phyloP scores from a whole-genome alignment of 2,329 filamentous ascomycete genomes.

The Trichoderma atrobrunneum region DNA sequence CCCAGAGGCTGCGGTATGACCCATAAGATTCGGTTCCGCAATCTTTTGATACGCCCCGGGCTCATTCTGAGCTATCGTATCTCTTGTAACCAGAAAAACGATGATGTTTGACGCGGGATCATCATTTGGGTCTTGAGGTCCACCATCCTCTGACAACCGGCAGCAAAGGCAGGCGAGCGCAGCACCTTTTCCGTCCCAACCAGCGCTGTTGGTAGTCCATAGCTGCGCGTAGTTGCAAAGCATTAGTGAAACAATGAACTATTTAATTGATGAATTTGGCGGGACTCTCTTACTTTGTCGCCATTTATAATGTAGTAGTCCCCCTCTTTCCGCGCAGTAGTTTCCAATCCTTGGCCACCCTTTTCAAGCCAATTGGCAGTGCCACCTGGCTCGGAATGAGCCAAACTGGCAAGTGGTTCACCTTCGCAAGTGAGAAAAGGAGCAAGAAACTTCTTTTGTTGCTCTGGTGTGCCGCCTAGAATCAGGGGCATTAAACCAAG shows the following conservation, averaged over 20 bases:
- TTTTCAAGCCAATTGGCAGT: constrained; percentile 11
- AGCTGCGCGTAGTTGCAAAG: neutral
- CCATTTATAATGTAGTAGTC: neutral
- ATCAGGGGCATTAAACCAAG: neutral
- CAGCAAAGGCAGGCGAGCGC: neutral
- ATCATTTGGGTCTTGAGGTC: neutral
- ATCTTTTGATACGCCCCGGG: neutral
- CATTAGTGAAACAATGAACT: neutral
- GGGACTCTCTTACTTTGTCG: neutral
- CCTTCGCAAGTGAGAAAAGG: neutral
- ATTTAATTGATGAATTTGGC: neutral
- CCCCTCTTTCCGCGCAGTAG: neutral
- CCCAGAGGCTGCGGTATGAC: neutral
- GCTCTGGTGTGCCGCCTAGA: neutral
- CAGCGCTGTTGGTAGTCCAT: neutral
- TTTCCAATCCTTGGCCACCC: constrained; percentile 1
- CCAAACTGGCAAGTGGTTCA: neutral
- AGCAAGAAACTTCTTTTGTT: neutral
- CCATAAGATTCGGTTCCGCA: constrained; percentile 4
- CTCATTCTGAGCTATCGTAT: neutral
- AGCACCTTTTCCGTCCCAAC: constrained; percentile 1
- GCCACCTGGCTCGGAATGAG: neutral
- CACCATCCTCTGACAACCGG: neutral
- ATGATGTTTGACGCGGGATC: neutral
- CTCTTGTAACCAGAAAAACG: neutral